A percentile compares a stretch with the other conserved stretches of the same genome.
phyloP scores from a whole-genome alignment of 257 asterid species.

The Nicotiana obtusifolia region DNA sequence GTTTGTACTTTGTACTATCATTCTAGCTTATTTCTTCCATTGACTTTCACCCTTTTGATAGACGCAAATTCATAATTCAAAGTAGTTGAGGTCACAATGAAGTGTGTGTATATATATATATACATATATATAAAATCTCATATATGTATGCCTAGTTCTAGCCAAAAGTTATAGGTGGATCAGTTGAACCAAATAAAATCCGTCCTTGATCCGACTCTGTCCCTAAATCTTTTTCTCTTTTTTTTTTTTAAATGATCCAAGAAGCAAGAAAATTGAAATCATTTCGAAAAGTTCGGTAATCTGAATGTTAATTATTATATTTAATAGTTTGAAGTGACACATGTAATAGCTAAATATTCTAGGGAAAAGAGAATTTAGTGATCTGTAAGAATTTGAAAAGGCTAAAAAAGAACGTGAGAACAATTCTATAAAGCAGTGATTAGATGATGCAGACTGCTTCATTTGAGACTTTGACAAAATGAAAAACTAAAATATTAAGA shows the following conservation, averaged over 20 bases:
- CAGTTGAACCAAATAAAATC: too few relatives aligned
- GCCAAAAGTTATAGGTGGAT: too few relatives aligned
- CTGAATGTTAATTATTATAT: background rate
- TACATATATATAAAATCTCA: too few relatives aligned
- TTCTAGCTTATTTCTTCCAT: background rate
- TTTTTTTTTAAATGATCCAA: background rate
- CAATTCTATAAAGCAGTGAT: background rate
- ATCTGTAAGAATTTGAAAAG: background rate
- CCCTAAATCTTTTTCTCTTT: background rate
- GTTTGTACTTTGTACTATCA: conserved; percentile 7
- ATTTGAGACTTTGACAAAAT: background rate
- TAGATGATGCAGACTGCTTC: background rate
- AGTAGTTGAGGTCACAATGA: background rate
- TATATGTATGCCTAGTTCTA: too few relatives aligned
- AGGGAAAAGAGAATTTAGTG: background rate
- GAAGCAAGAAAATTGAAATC: background rate
- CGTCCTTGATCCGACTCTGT: too few relatives aligned
- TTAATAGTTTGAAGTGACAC: background rate
- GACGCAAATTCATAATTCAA: background rate
- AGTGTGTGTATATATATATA: too few relatives aligned
- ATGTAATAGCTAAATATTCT: background rate
- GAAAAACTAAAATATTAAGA: background rate
- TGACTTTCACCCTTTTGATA: background rate
- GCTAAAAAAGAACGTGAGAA: background rate
- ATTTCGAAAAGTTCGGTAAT: background rate